Conservation (phyloP, 1,284 basidiomycete genomes). For the Tilletia indica region DNA sequence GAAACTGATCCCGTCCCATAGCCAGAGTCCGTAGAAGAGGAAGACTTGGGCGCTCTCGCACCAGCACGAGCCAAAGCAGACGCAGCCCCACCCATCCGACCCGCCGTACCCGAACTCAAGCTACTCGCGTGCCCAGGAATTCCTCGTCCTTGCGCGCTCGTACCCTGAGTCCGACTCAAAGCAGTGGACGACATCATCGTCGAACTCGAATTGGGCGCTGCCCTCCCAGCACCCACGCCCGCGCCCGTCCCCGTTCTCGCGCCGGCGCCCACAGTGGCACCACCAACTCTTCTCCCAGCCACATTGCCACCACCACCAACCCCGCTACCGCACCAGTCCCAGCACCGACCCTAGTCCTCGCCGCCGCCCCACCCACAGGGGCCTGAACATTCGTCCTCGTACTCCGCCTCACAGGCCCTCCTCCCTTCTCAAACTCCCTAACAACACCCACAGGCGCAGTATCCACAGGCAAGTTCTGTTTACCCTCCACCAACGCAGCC, state of each 20-base stretch:
- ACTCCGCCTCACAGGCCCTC: neutral
- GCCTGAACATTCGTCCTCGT: neutral
- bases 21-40: slow-evolving; percentile 9
- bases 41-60: slow-evolving; percentile 2
- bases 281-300: neutral
- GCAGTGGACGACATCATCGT: neutral
- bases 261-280: neutral
- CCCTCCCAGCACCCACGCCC: neutral
- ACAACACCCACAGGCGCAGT: neutral
- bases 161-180: neutral
- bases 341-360: neutral
- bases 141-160: neutral
- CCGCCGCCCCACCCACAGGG: neutral
- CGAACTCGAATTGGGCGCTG: neutral
- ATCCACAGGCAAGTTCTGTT: neutral
- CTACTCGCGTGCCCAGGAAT: too few species aligned
- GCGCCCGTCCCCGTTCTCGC: neutral
- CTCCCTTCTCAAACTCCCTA: neutral
- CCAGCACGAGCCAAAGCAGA: neutral
- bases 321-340: neutral
- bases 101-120: neutral
- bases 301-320: neutral
- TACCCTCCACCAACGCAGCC: neutral
- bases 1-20: slow-evolving; percentile 6
- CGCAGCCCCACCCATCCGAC: neutral